Evolutionary conservation across 768 basidiomycete genomes (phyloP), one percentile per base, ranked within the genome.

Genomic region (Obba rivulosa): DNA sequence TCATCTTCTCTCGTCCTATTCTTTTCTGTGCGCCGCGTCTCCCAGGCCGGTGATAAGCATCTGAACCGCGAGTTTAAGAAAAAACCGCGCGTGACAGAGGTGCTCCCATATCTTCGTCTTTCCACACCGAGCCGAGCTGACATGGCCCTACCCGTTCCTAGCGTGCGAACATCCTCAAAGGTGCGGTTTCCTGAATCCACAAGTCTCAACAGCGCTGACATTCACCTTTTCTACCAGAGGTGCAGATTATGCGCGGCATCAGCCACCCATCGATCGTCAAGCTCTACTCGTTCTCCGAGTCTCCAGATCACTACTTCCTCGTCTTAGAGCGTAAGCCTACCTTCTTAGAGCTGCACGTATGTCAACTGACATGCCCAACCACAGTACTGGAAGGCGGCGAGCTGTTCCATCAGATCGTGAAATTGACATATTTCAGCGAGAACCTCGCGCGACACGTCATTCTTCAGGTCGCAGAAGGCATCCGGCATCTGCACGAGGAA

Each of bases 91-190:
- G 87, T 87, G 66, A 95, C 91, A 78, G 94, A 96, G 94, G 94
- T 96, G 80, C 76, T 65, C 51, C 55, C n/a, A n/a, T 23, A 50
- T 28, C 49, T 41, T 41, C 41, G 43, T 60, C 56, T 37, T 57
- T 51, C 54, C 20, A 48, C 55, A 35, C 49, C 46, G 31, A 46
- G 52, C 43, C 57, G 61, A 43, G 62, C 58, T 51, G 45, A 50
- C 24, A n/a, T 37, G 34, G 28, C 24, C n/a, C 43, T 54, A 53
- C 39, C 41, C 46, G 51, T 47, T 22, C 34, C n/a, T 67, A 99
- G 96, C 90, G 96, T 53, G 83, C 95, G 53, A 98, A 98, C 66
- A 96, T 98, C 54, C 80, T 98, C 59, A 99, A 99, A 79, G 89
- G 89, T 81, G 48, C 41, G 70, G 61, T 25, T 14, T 13, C 21